These are phyloP conservation scores for Torrubiella hemipterigena DNA, from an alignment of 2,329 filamentous ascomycete genomes.

Conservation along the genomic window DNA sequence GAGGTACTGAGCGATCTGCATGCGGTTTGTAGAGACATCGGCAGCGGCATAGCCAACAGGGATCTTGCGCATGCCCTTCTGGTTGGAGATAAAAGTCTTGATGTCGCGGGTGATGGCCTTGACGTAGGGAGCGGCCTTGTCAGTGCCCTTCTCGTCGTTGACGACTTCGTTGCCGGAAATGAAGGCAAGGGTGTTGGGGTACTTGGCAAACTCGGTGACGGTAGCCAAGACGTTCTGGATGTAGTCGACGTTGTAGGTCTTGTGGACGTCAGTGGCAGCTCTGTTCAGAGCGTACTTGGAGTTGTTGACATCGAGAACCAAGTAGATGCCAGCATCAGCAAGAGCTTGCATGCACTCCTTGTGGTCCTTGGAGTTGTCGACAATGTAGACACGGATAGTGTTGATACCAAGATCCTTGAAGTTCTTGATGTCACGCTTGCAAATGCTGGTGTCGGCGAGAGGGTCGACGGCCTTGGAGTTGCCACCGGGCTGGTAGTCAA, in stretches of 20 bases:
- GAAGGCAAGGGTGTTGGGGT: slow-evolving; percentile 78
- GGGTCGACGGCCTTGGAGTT: slow-evolving; percentile 53
- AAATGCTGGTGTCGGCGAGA: slow-evolving; percentile 56
- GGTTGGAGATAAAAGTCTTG: slow-evolving; percentile 55
- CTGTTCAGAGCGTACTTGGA: slow-evolving; percentile 83
- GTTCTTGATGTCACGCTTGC: slow-evolving; percentile 67
- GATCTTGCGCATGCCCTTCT: slow-evolving; percentile 48
- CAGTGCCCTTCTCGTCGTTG: slow-evolving; percentile 53
- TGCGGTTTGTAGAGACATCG: slow-evolving; percentile 74
- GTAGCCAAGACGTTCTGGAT: slow-evolving; percentile 79
- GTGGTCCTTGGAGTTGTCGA: slow-evolving; percentile 76
- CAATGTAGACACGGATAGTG: slow-evolving; percentile 82
- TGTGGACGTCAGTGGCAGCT: slow-evolving; percentile 47
- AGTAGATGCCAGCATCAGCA: slow-evolving; percentile 78
- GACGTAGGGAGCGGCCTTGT: slow-evolving; percentile 57
- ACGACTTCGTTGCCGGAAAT: slow-evolving; percentile 76
- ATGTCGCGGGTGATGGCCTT: slow-evolving; percentile 72
- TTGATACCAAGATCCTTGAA: slow-evolving; percentile 85
- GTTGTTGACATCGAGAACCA: slow-evolving; percentile 85
- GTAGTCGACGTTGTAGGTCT: slow-evolving; percentile 80
- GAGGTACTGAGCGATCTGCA: slow-evolving; percentile 82
- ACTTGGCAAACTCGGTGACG: slow-evolving; percentile 70
- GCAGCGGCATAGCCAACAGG: slow-evolving; percentile 71
- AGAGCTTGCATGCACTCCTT: slow-evolving; percentile 75
- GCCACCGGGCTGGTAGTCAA: slow-evolving; percentile 53